Base-by-base conservation (phyloP, 1,284 basidiomycete genomes). In the Cryptococcus jaspeensis region DNA sequence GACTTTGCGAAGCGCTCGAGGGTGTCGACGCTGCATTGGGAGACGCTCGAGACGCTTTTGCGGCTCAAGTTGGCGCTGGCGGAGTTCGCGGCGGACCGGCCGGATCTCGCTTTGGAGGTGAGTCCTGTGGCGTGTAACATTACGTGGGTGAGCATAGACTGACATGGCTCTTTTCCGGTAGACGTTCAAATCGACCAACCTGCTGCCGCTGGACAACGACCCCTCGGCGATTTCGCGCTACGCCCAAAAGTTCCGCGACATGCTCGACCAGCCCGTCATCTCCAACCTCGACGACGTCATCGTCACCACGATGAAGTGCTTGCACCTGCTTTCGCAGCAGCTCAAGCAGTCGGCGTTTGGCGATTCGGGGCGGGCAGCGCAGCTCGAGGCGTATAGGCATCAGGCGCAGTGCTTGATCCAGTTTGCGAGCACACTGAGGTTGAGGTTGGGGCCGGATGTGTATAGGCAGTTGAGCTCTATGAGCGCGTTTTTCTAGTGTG, bases 281-380 rank as follows among this genome's bases (percentile, higher is more conserved):
- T 84, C 88, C 61, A 98, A 96, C 78, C 80, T 98, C 71, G 90
- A 92, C 70, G 85, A 86, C 5, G 89, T 96, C 72, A 83, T 98
- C 39, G 85, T 92, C 28, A 84, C 94, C 53, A 89, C 90, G n/a
- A 99, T 98, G 95, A 91, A 93, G 71, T 86, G 88, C 25, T 84
- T 99, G 28, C 88, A 89, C 61, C 84, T 84, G 22, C 83, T 92
- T 9, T 87, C 92, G 65, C 86, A 87, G 61, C 84, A 84, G 62
- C 80, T 87, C 56, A 94, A 94, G 77, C 79, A 82, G n/a, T 86
- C 87, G 25, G 80, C 83, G 42, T 85, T 85, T 52, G 83, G 87
- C 15, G 90, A 78, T 67, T 68, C 70, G 62, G 72, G 64, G 32
- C 56, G 73, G 48, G 64, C 65, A 64, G 59, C 57, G 50, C 62